These are phyloP conservation scores for Hypoxylon sp. DNA, from an alignment of 2,329 filamentous ascomycete genomes.

Conservation along the genomic window DNA sequence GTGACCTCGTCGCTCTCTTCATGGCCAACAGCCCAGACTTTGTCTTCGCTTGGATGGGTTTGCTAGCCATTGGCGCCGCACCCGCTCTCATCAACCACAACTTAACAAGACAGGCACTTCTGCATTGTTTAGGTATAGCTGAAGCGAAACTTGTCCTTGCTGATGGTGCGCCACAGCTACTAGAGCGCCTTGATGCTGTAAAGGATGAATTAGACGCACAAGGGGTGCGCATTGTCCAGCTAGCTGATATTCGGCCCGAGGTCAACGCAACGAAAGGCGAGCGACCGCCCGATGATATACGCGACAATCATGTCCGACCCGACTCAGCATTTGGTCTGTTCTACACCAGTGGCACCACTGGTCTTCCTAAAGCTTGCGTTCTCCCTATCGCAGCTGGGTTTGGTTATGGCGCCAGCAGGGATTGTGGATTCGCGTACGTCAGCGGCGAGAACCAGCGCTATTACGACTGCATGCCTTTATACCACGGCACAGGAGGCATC, in stretches of 20 bases:
- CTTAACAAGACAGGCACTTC: slow-evolving; percentile 67
- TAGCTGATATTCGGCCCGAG: slow-evolving; percentile 59
- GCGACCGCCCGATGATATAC: slow-evolving; percentile 63
- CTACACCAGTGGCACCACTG: slow-evolving; percentile 81
- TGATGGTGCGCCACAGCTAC: slow-evolving; percentile 63
- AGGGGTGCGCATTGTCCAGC: slow-evolving; percentile 63
- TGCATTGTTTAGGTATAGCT: slow-evolving; percentile 71
- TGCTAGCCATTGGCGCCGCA: slow-evolving; percentile 71
- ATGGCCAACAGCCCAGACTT: slow-evolving; percentile 75
- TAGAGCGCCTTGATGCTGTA: slow-evolving; percentile 66
- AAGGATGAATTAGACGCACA: slow-evolving; percentile 57
- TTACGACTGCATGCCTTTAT: slow-evolving; percentile 80
- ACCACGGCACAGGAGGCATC: slow-evolving; percentile 77
- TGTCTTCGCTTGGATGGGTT: slow-evolving; percentile 69
- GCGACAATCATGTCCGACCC: slow-evolving; percentile 58
- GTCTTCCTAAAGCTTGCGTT: slow-evolving; percentile 74
- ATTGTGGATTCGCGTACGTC: slow-evolving; percentile 45
- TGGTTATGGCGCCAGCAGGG: slow-evolving; percentile 44
- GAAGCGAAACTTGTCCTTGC: slow-evolving; percentile 65
- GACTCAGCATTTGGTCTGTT: slow-evolving; percentile 69
- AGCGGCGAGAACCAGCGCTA: slow-evolving; percentile 62
- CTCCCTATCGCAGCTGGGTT: slow-evolving; percentile 61
- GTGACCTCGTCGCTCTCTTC: slow-evolving; percentile 71
- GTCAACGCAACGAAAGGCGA: slow-evolving; percentile 55
- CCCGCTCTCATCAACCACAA: slow-evolving; percentile 79